Base-by-base conservation (phyloP, 768 basidiomycete species). In the Russula virescens region DNA sequence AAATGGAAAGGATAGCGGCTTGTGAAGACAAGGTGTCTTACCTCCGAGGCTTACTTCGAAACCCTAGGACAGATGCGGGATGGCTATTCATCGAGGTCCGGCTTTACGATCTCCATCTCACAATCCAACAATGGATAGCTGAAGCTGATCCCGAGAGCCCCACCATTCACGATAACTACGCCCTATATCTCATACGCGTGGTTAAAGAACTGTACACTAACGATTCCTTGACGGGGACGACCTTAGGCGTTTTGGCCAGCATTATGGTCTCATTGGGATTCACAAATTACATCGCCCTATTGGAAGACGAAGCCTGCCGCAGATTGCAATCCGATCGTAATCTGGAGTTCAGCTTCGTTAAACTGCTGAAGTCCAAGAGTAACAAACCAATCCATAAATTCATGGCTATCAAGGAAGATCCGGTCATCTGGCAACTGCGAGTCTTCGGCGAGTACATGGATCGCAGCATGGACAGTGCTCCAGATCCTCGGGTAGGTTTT, bases 371-470 rank as follows among this genome's bases (percentile, higher is more conserved):
- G 59, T 76, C 78, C 13, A 81, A 77, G 65, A 75, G 75, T 8
- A 72, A 73, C 40, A 68, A 69, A 9, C 72, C 78, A 0, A 54
- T 76, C 10, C 70, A 84, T 64, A 68, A 75, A 14, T 87, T 81
- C 65, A 85, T 88, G 84, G 68, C 61, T 1, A 80, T 87, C 59
- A 73, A 66, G 1, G 85, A 87, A 60, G 74, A 83, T 61, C 83
- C 84, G 1, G 70, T 85, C 10, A 72, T 75, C 14, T 89, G 87
- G 85, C 87, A 89, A 69, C 73, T 89, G 26, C 79, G 84, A n/a
- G 71, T 81, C 13, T 88, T 87, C 60, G 88, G 87, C 7, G 81
- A 86, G 65, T 85, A 76, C 68, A 86, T 89, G 87, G 86, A 88
- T 67, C 76, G 87, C 40, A 83, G 80, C 63, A 85, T 89, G 82